A percentile compares a stretch with the other conserved stretches of the same genome.
phyloP scores from a whole-genome alignment of 805 yeast genomes.

The Allodekkera sacchari region DNA sequence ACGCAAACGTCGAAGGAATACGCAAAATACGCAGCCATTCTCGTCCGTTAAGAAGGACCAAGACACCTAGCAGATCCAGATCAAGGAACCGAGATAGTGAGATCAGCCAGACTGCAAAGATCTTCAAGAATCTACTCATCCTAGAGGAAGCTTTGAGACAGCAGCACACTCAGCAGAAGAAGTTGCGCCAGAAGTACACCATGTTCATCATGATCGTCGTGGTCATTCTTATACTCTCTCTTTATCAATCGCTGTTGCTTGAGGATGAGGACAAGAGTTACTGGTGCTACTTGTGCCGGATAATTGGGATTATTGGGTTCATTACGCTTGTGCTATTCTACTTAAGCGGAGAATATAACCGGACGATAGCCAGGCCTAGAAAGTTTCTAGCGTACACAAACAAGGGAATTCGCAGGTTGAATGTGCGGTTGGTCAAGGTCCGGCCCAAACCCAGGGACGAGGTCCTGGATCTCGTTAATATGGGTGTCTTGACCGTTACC shows the following conservation, averaged over 20 bases:
- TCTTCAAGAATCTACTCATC: slow-evolving; percentile 73
- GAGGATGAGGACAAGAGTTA: background rate
- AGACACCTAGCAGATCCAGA: too few relatives aligned
- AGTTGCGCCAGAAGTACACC: slow-evolving; percentile 54
- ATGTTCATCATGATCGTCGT: slow-evolving; percentile 40
- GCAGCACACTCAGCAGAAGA: slow-evolving; percentile 68
- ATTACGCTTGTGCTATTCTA: slow-evolving; percentile 73
- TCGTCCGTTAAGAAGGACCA: too few relatives aligned
- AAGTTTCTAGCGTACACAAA: slow-evolving; percentile 75
- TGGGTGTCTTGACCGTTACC: slow-evolving; percentile 10
- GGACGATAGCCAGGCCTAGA: slow-evolving; percentile 78
- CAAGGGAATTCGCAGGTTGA: slow-evolving; percentile 79
- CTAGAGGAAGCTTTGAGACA: slow-evolving; percentile 79
- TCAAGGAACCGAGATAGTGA: slow-evolving; percentile 12
- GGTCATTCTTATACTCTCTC: slow-evolving; percentile 27
- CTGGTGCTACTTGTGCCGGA: slow-evolving; percentile 33
- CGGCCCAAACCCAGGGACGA: slow-evolving; percentile 30
- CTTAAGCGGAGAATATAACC: slow-evolving; percentile 80
- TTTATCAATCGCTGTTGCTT: slow-evolving; percentile 26
- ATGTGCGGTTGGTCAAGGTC: slow-evolving; percentile 66
- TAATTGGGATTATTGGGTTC: slow-evolving; percentile 49
- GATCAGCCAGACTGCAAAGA: slow-evolving; percentile 44
- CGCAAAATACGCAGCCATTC: too few relatives aligned
- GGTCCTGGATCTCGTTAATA: slow-evolving; percentile 13
- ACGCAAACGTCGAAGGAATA: too few relatives aligned